Percentiles rank a stretch among this genome's conserved stretches.
Conservation (phyloP, 345 rosid species). For the Erysimum cheiranthoides region DNA sequence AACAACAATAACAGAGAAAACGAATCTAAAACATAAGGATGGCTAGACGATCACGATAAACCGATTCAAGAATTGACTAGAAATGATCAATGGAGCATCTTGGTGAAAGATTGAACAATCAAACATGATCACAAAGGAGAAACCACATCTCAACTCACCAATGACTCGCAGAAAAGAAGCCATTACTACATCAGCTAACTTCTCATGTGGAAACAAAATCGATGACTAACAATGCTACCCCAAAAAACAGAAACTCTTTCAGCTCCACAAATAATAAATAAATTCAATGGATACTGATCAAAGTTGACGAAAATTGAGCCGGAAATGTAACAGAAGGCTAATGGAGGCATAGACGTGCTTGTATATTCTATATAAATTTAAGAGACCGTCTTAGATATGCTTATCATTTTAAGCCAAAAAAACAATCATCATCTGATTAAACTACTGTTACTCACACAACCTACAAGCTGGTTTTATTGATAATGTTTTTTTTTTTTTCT, state of each 20-base stretch:
- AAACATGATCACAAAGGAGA: slow-evolving; percentile 1
- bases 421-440: slow-evolving; percentile 23
- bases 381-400: slow-evolving; percentile 6
- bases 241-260: background rate
- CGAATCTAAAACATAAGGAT: too few relatives aligned
- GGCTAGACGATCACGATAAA: too few relatives aligned
- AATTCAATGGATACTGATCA: background rate
- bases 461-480: slow-evolving; percentile 32
- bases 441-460: slow-evolving; percentile 23
- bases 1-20: too few relatives aligned
- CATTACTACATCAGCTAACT: slow-evolving; percentile 14
- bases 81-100: background rate
- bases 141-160: slow-evolving; percentile 38
- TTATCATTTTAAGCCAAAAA: too few relatives aligned
- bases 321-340: background rate
- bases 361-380: background rate
- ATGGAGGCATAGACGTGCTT: slow-evolving; percentile 44
- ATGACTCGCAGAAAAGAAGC: slow-evolving; percentile 43
- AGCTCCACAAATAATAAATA: background rate
- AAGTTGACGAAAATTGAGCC: background rate
- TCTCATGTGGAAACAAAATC: slow-evolving; percentile 36
- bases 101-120: background rate
- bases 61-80: background rate
- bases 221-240: slow-evolving; percentile 5
- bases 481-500: background rate